phyloP scores from a whole-genome alignment of 164 flowering plant genomes.

The Stephania cephalantha region DNA sequence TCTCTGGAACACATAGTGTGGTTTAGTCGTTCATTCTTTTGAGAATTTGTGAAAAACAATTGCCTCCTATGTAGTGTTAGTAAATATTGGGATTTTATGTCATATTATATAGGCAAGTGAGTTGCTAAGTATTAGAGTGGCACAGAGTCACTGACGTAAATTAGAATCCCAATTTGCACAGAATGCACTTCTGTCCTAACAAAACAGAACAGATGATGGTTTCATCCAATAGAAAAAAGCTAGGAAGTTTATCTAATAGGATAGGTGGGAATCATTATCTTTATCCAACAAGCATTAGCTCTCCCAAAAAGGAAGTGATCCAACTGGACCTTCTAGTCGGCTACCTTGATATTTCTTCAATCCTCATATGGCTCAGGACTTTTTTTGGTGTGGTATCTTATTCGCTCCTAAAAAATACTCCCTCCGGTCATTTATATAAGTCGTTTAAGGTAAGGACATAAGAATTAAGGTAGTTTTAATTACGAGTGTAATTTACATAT shows the following conservation, averaged over 20 bases:
- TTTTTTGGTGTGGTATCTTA: no score
- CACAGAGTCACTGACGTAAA: neutral
- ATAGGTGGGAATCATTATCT: neutral
- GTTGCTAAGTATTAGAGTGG: neutral
- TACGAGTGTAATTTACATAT: no score
- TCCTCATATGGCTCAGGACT: no score
- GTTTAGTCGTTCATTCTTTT: neutral
- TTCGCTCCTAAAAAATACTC: no score
- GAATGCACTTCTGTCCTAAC: neutral
- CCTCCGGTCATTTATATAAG: no score
- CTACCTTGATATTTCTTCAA: no score
- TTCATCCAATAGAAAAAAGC: neutral
- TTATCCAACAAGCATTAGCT: no score
- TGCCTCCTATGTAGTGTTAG: neutral
- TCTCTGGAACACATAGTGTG: neutral
- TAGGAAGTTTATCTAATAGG: neutral
- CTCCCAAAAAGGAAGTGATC: no score
- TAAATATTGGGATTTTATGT: neutral
- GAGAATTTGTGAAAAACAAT: neutral
- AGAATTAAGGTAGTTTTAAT: no score
- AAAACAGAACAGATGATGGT: neutral
- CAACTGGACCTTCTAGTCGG: no score
- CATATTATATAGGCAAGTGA: neutral
- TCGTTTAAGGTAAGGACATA: no score
- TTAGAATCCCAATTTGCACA: neutral